These are phyloP conservation scores for Verticillium albo-atrum DNA, from an alignment of 2,329 filamentous ascomycete genomes.

Conservation along the genomic window DNA sequence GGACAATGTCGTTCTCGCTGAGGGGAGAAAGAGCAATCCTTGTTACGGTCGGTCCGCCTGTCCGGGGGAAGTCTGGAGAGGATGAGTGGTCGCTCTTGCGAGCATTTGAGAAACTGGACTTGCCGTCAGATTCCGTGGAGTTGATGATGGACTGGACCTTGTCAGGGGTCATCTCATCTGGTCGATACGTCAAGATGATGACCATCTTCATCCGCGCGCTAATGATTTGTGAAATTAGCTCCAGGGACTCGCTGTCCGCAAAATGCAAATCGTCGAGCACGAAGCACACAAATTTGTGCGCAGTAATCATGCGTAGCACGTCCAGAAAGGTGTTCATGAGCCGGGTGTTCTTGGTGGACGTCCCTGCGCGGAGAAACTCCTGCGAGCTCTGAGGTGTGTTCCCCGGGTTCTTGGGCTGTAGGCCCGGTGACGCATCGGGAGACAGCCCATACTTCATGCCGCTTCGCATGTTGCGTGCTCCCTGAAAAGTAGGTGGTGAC, in stretches of 20 bases:
- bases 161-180: slow-evolving; percentile 58
- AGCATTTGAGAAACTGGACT: slow-evolving; percentile 2
- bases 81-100: slow-evolving; percentile 13
- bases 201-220: slow-evolving; percentile 75
- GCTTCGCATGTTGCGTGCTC: slow-evolving; percentile 23
- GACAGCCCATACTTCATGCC: slow-evolving; percentile 38
- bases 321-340: slow-evolving; percentile 87
- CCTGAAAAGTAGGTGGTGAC: slow-evolving; percentile 32
- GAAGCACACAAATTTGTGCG: slow-evolving; percentile 83
- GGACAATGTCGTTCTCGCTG: slow-evolving; percentile 71
- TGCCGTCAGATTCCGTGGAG: slow-evolving; percentile 50
- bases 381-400: slow-evolving; percentile 48
- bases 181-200: slow-evolving; percentile 71
- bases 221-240: slow-evolving; percentile 78
- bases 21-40: slow-evolving; percentile 70
- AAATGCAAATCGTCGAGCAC: slow-evolving; percentile 88
- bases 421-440: slow-evolving; percentile 37
- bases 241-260: slow-evolving; percentile 81
- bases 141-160: slow-evolving; percentile 50
- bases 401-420: slow-evolving; percentile 23
- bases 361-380: slow-evolving; percentile 55
- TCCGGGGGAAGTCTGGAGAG: slow-evolving; percentile 33
- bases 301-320: slow-evolving; percentile 74
- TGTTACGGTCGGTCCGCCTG: slow-evolving; percentile 55
- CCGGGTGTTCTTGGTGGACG: slow-evolving; percentile 61